These are phyloP conservation scores for Austroboletus olivaceoglutinosus DNA, from an alignment of 1,284 basidiomycete species.

Conservation along the genomic window DNA sequence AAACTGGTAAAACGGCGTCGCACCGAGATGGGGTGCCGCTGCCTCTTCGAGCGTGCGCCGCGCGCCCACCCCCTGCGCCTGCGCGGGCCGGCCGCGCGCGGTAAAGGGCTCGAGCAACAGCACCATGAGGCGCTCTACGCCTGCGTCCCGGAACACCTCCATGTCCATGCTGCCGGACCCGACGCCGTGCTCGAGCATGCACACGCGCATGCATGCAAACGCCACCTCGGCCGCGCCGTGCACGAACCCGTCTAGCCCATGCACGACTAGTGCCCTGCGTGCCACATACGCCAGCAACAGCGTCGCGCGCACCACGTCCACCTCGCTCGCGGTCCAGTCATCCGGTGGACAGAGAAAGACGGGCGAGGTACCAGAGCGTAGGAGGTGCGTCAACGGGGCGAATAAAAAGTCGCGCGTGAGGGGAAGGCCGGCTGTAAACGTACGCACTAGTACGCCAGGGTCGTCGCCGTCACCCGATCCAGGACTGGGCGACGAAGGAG, in stretches of 20 bases:
- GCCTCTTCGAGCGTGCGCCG: slow-evolving; percentile 51
- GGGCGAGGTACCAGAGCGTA: slow-evolving; percentile 73
- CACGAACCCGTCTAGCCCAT: slow-evolving; percentile 40
- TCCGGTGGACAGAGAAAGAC: slow-evolving; percentile 70
- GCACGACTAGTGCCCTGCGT: slow-evolving; percentile 41
- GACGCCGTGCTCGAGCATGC: slow-evolving; percentile 82
- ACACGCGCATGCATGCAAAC: slow-evolving; percentile 88
- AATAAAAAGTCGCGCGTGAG: slow-evolving; percentile 72
- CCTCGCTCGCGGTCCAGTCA: slow-evolving; percentile 80
- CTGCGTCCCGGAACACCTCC: slow-evolving; percentile 70
- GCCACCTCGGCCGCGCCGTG: slow-evolving; percentile 56
- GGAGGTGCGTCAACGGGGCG: slow-evolving; percentile 74
- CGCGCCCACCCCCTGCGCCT: not conserved
- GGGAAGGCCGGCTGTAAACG: slow-evolving; percentile 52
- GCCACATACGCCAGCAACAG: slow-evolving; percentile 55
- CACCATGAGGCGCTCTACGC: slow-evolving; percentile 59
- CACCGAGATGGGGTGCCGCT: slow-evolving; percentile 61
- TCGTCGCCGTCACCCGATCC: not conserved
- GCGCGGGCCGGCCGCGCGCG: slow-evolving; percentile 20
- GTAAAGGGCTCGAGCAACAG: slow-evolving; percentile 59
- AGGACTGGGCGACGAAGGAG: not conserved
- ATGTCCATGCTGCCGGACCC: slow-evolving; percentile 17
- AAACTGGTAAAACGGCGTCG: slow-evolving; percentile 86
- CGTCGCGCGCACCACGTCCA: slow-evolving; percentile 71
- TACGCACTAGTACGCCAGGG: not conserved